A percentile compares a stretch with the other conserved stretches of the same genome.
phyloP scores from a whole-genome alignment of 805 yeast species.

The Barnettozyma salicaria region DNA sequence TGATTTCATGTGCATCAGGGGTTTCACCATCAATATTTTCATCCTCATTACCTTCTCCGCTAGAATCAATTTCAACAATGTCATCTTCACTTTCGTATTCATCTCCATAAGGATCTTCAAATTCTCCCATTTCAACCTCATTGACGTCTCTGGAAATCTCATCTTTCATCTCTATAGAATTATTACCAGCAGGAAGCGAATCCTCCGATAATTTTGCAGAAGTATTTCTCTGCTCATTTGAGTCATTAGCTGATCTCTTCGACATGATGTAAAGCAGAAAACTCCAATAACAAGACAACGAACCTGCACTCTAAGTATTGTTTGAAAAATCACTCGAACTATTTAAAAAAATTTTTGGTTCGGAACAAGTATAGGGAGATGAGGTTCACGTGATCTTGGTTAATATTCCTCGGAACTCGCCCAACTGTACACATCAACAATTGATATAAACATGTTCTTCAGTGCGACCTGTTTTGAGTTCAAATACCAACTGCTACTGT shows the following conservation, averaged over 20 bases:
- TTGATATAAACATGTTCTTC: neutral
- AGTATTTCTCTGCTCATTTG: slow-evolving; percentile 23
- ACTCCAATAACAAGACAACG: neutral
- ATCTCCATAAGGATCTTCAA: slow-evolving; percentile 85
- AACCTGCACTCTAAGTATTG: neutral
- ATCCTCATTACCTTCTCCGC: slow-evolving; percentile 40
- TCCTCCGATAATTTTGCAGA: slow-evolving; percentile 17
- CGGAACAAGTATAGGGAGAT: neutral
- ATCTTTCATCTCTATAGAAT: slow-evolving; percentile 26
- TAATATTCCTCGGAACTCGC: neutral
- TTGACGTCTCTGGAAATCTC: slow-evolving; percentile 20
- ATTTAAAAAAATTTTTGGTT: slow-evolving; percentile 3
- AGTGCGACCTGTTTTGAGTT: neutral
- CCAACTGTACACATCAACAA: neutral
- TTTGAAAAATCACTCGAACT: neutral
- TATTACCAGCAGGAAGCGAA: slow-evolving; percentile 18
- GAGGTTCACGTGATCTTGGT: slow-evolving; percentile 1
- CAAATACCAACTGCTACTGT: neutral
- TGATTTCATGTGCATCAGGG: slow-evolving; percentile 29
- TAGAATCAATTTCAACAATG: slow-evolving; percentile 73
- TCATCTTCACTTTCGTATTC: slow-evolving; percentile 91
- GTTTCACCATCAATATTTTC: slow-evolving; percentile 31
- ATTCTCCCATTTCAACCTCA: slow-evolving; percentile 70
- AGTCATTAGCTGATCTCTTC: slow-evolving; percentile 20
- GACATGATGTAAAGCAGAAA: slow-evolving; percentile 16